Conservation (phyloP, 371 early-diverging fungal species). For the Nematocida sp. region DNA sequence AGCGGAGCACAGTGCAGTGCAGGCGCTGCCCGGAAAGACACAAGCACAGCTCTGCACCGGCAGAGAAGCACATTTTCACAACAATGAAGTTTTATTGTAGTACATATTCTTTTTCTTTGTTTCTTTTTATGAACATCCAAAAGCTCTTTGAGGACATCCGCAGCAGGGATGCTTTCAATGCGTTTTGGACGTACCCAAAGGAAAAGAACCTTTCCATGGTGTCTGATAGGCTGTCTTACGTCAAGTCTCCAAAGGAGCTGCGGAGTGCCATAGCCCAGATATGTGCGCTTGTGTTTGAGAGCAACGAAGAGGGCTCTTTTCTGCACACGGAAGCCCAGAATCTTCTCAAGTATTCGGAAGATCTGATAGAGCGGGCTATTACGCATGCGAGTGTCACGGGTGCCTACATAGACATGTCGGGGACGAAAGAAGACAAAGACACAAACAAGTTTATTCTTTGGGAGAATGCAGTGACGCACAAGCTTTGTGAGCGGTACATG, state of each 20-base stretch:
- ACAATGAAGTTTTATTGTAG: too few species aligned
- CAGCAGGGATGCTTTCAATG: conserved; percentile 21
- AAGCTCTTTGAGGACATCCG: conserved; percentile 41
- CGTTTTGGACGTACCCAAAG: conserved; percentile 48
- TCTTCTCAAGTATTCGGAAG: conserved; percentile 30
- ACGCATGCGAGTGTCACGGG: conserved; percentile 14
- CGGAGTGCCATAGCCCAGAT: conserved; percentile 18
- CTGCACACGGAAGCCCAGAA: conserved; percentile 50
- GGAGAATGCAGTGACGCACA: conserved; percentile 37
- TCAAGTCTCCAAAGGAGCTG: conserved; percentile 41
- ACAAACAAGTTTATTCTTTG: conserved; percentile 28
- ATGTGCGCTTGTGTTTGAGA: conserved; percentile 43
- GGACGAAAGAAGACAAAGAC: conserved; percentile 8
- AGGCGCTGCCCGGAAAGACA: too few species aligned
- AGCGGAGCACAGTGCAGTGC: too few species aligned
- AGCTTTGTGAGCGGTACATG: conserved; percentile 42
- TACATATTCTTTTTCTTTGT: conserved; percentile 15
- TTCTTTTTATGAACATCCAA: conserved; percentile 49
- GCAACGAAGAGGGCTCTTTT: conserved; percentile 47
- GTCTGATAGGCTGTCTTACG: conserved; percentile 12
- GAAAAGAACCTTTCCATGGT: conserved; percentile 42
- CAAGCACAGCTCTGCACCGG: too few species aligned
- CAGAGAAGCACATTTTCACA: too few species aligned
- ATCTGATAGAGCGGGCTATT: conserved; percentile 11
- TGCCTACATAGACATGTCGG: neutral